Conservation (phyloP, 2,329 filamentous ascomycete genomes). For the Beauveria australis region DNA sequence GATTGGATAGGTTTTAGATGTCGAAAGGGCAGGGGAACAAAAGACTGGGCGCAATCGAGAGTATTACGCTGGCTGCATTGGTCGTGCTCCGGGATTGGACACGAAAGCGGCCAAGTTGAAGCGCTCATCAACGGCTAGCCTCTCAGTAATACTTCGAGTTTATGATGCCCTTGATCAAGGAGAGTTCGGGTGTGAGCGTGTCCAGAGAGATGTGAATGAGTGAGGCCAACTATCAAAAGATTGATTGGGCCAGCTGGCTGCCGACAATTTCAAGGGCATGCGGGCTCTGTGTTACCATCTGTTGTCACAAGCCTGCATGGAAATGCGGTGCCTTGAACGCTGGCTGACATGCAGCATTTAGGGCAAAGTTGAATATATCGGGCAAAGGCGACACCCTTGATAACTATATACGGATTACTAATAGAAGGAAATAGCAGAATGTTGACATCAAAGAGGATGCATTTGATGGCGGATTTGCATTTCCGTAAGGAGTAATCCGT, state of each 20-base stretch:
- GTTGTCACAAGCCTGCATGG: conserved; percentile 15
- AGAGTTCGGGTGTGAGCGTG: conserved; percentile 36
- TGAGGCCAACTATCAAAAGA: conserved; percentile 40
- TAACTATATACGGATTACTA: neutral
- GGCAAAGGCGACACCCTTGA: neutral
- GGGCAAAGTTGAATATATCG: neutral
- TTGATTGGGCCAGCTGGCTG: conserved; percentile 29
- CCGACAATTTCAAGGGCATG: conserved; percentile 33
- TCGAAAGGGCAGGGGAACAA: no score
- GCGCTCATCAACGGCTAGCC: no score
- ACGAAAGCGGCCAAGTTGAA: no score
- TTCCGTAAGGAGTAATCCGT: no score
- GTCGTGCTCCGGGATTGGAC: no score
- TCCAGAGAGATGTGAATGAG: conserved; percentile 35
- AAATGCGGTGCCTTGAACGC: neutral
- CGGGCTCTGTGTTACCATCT: conserved; percentile 20
- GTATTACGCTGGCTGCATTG: neutral
- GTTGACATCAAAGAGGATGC: neutral
- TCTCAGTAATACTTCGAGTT: no score
- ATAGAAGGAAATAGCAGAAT: neutral
- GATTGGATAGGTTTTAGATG: neutral
- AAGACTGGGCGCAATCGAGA: neutral
- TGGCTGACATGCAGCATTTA: neutral
- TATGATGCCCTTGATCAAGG: conserved; percentile 17
- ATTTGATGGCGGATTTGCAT: neutral